These are phyloP conservation scores for Poteriospumella lacustris DNA, from an alignment of 108 stramenopile genomes.

Conservation along the genomic window DNA sequence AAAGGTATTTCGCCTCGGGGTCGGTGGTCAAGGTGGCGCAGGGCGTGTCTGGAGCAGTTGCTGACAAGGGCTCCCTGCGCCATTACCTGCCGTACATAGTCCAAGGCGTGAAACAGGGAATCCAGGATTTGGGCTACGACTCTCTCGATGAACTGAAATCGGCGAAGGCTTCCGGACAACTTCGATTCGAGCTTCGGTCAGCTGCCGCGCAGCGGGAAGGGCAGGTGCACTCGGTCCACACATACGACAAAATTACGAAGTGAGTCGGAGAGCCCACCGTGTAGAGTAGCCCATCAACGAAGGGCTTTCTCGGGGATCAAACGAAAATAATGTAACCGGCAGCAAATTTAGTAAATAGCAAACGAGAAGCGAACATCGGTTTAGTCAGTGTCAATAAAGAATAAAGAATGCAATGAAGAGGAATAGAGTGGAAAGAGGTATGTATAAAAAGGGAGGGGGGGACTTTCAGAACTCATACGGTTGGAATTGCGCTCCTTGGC, in stretches of 20 bases:
- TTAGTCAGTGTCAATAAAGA: no score
- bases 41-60: slow-evolving; percentile 97
- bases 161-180: slow-evolving; percentile 64
- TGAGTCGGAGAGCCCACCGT: no score
- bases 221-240: slow-evolving; percentile 94
- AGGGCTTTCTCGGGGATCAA: no score
- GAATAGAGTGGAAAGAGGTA: slow-evolving; percentile 17
- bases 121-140: slow-evolving; percentile 60
- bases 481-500: no score
- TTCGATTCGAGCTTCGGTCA: slow-evolving; percentile 91
- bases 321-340: no score
- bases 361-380: no score
- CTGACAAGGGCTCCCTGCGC: slow-evolving; percentile 92
- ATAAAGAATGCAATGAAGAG: slow-evolving; percentile 31
- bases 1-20: slow-evolving; percentile 93
- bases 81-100: slow-evolving; percentile 95
- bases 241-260: slow-evolving; percentile 89
- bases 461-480: slow-evolving; percentile 33
- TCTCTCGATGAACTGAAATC: slow-evolving; percentile 51
- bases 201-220: slow-evolving; percentile 99
- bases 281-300: no score
- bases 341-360: no score
- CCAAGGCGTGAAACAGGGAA: slow-evolving; percentile 92
- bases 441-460: slow-evolving; percentile 17
- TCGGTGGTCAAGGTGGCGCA: slow-evolving; percentile 95